Evolutionary conservation across 2,329 filamentous ascomycete species (phyloP), one percentile per base, ranked within the genome.

Genomic region (Catunica adiposa): DNA sequence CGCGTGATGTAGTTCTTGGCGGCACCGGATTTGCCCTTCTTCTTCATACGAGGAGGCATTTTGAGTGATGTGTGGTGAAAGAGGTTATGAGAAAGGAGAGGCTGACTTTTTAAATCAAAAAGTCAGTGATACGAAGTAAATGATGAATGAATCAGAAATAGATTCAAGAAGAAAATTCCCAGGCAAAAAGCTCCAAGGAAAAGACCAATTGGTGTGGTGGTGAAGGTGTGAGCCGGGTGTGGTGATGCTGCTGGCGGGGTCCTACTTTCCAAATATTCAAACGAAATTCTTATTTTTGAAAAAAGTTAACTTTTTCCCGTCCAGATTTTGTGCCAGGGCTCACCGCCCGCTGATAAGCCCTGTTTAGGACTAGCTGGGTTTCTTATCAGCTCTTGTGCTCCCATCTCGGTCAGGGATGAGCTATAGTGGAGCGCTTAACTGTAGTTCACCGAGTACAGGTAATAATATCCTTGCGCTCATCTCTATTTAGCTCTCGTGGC

Each of bases 1-100:
- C 92, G 80, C 57, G 92, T 98, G 64, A 98, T 89, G 75, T 90
- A 98, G 78, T 98, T 98, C 74, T 92, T 95, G 73, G 89, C 89
- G 69, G 88, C 84, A 69, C 92, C 92, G 67, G 89, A 77, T 68
- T 86, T 82, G 67, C 89, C 89, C 74, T 90, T 96, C 78, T 87
- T 94, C 82, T 92, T 94, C 64, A 89, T 58, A 34, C 56, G 83
- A 65, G 81, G 82, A 56, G 73, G 79, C 88, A 94, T 79, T 7
- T 15, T 47, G 44, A 14, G n/a, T 37, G 26, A 23, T 22, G 23
- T 4, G 40, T 26, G 50, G 56, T 50, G 52, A 51, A 53, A 47
- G 42, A 44, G 20, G 40, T 44, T 44, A 50, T 15, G 17, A 48
- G 25, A 46, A 40, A 34, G n/a, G 14, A 51, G 7, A 37, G 7